phyloP scores from a whole-genome alignment of 192 early-diverging fungal genomes.

The Dimargaris cristalligena region DNA sequence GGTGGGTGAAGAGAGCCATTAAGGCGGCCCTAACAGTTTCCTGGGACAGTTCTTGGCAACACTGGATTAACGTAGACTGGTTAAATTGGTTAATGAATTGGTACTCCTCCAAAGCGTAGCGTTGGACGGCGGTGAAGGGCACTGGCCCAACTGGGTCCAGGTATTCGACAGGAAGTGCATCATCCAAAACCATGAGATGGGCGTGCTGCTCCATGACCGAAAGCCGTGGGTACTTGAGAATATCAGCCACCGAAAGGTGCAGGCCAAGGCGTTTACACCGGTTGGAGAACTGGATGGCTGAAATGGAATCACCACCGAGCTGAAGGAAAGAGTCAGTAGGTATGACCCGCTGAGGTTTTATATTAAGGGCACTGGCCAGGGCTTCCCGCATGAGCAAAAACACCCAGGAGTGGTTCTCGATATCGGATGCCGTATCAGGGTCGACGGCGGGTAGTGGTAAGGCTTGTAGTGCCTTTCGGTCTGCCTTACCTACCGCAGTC shows the following conservation, averaged over 20 bases:
- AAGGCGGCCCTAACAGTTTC: not conserved
- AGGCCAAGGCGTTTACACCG: not conserved
- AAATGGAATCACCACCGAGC: conserved; percentile 7
- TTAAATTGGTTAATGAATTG: conserved; percentile 1
- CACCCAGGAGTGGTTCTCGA: not conserved
- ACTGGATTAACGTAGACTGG: conserved; percentile 1
- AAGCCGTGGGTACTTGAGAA: not conserved
- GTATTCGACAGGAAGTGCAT: not conserved
- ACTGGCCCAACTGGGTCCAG: not conserved
- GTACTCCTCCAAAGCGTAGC: too few species aligned
- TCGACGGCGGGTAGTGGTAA: not conserved
- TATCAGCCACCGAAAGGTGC: not conserved
- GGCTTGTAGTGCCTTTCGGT: not conserved
- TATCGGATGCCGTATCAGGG: not conserved
- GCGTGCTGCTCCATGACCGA: not conserved
- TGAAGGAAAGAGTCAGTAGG: not conserved
- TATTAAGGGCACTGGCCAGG: not conserved
- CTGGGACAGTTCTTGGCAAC: not conserved
- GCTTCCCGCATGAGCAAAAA: not conserved
- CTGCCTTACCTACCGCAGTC: not conserved
- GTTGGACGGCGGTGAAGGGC: conserved; percentile 1
- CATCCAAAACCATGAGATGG: not conserved
- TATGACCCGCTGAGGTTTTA: not conserved
- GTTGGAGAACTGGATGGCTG: not conserved
- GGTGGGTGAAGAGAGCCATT: not conserved